Evolutionary conservation across 305 asterid genomes (phyloP).

Genomic region (Fraxinus baroniana): DNA sequence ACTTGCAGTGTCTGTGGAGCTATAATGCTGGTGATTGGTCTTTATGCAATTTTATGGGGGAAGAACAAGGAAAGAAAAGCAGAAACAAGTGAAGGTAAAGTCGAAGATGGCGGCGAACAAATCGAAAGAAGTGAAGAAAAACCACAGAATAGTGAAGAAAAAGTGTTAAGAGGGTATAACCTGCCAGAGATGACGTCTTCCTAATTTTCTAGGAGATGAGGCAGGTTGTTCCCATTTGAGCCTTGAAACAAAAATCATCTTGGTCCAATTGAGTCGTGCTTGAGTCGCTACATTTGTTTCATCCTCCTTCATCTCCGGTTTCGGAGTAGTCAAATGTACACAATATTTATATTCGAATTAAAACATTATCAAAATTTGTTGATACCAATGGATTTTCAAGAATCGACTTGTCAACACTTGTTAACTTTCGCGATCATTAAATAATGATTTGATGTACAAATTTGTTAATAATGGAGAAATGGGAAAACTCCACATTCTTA

Average conservation of each 20-base stretch:
- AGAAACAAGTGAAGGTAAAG: neutral
- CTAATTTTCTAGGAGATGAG: neutral
- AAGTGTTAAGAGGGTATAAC: neutral
- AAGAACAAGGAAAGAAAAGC: conserved; percentile 8
- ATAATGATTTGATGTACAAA: neutral
- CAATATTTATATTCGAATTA: neutral
- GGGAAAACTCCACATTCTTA: neutral
- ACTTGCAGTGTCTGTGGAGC: conserved; percentile 13
- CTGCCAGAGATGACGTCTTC: neutral
- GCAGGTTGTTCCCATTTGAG: neutral
- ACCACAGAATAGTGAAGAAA: neutral
- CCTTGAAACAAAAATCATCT: neutral
- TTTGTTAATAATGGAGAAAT: neutral
- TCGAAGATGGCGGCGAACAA: neutral
- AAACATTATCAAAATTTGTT: neutral
- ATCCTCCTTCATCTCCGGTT: neutral
- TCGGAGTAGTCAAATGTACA: neutral
- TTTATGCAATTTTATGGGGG: neutral
- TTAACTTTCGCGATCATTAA: neutral
- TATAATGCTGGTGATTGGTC: conserved; percentile 20
- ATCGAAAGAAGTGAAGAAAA: neutral
- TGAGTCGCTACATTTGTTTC: neutral
- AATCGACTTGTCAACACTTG: neutral
- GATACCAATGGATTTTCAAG: neutral
- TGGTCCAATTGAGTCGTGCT: neutral